Evolutionary conservation across 2,329 filamentous ascomycete species (phyloP).

Genomic region (Xylaria polymorpha): DNA sequence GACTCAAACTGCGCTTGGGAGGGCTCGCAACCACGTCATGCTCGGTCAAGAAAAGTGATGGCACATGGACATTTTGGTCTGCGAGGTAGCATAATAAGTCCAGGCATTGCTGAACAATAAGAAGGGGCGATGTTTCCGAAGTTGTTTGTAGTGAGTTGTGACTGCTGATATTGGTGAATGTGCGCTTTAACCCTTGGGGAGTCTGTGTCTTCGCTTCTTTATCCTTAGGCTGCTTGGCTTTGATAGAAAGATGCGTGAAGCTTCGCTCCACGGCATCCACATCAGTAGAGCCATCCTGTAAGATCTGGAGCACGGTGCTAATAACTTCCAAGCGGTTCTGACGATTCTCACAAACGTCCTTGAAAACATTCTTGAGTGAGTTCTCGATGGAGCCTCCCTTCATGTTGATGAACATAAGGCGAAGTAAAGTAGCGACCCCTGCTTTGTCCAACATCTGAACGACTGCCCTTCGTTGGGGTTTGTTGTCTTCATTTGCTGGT

Average conservation of each 20-base stretch:
- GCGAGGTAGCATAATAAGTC: constrained; percentile 86
- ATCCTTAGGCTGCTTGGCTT: constrained; percentile 82
- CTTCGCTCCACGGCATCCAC: constrained; percentile 94
- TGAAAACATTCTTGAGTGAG: constrained; percentile 86
- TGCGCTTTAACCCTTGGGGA: constrained; percentile 82
- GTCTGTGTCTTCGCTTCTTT: constrained; percentile 78
- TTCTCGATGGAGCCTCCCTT: constrained; percentile 87
- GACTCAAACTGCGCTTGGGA: constrained; percentile 79
- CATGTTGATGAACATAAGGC: constrained; percentile 93
- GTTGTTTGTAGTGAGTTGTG: constrained; percentile 66
- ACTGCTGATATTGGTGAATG: constrained; percentile 68
- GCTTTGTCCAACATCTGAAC: constrained; percentile 98
- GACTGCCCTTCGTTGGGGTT: constrained; percentile 80
- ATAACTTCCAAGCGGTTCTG: constrained; percentile 95
- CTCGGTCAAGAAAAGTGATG: constrained; percentile 93
- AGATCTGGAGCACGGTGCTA: constrained; percentile 88
- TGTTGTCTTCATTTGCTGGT: constrained; percentile 60
- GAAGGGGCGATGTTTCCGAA: constrained; percentile 90
- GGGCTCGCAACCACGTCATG: constrained; percentile 81
- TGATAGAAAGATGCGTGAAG: constrained; percentile 91
- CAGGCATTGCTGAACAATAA: constrained; percentile 96
- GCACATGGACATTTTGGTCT: constrained; percentile 85
- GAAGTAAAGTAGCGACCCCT: constrained; percentile 92
- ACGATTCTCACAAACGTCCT: constrained; percentile 94
- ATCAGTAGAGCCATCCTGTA: constrained; percentile 95